Evolutionary conservation across 2,329 filamentous ascomycete genomes (phyloP).

Genomic region (Beauveria australis): DNA sequence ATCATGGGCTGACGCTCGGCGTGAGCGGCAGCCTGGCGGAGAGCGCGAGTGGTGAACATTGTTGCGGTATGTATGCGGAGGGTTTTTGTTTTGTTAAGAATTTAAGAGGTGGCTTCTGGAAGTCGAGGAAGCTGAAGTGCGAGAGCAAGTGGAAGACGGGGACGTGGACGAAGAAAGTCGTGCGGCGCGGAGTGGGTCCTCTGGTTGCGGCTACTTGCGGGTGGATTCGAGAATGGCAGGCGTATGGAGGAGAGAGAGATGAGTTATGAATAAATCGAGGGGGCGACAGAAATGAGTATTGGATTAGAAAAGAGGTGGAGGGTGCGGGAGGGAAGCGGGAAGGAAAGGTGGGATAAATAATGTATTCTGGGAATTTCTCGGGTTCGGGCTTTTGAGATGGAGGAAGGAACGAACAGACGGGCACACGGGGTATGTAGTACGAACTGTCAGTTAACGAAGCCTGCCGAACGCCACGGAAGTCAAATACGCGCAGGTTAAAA

Average conservation of each 20-base stretch:
- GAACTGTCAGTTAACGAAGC: too few relatives aligned
- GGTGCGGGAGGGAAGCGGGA: neutral
- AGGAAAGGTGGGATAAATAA: neutral
- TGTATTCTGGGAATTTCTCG: neutral
- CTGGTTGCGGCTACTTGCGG: slow-evolving; percentile 7
- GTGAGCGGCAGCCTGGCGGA: slow-evolving; percentile 51
- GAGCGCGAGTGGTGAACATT: slow-evolving; percentile 49
- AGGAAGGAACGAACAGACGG: too few relatives aligned
- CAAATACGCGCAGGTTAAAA: neutral
- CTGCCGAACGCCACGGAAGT: too few relatives aligned
- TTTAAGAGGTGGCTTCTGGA: neutral
- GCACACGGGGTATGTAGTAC: too few relatives aligned
- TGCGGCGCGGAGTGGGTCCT: neutral
- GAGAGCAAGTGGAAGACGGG: neutral
- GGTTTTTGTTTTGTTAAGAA: slow-evolving; percentile 3
- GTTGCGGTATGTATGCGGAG: slow-evolving; percentile 8
- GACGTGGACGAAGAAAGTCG: neutral
- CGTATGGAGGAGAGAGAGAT: neutral
- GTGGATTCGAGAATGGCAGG: neutral
- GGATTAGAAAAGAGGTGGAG: neutral
- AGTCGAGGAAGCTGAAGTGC: neutral
- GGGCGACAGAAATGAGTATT: neutral
- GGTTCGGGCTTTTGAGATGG: too few relatives aligned
- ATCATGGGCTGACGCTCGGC: slow-evolving; percentile 55
- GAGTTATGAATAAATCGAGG: neutral